These are phyloP conservation scores for Cairneyella variabilis DNA, from an alignment of 495 filamentous ascomycete species.

Conservation along the genomic window DNA sequence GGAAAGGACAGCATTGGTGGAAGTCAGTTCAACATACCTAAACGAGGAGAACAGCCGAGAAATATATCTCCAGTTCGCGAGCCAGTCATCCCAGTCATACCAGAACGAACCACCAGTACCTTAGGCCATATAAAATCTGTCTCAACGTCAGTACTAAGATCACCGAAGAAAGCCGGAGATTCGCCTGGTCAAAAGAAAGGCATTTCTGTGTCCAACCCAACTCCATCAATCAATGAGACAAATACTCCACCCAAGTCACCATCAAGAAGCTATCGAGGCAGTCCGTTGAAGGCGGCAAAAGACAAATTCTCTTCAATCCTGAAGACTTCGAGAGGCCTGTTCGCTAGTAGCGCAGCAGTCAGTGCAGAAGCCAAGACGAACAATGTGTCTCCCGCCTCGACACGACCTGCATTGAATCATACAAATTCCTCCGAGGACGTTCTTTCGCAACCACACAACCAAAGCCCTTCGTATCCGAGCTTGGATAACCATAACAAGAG, in stretches of 20 bases:
- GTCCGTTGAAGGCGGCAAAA: slow-evolving; percentile 83
- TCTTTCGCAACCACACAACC: slow-evolving; percentile 22
- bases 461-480: slow-evolving; percentile 40
- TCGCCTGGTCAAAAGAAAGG: slow-evolving; percentile 52
- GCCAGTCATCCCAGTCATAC: slow-evolving; percentile 32
- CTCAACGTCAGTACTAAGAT: slow-evolving; percentile 47
- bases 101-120: slow-evolving; percentile 29
- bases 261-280: slow-evolving; percentile 61
- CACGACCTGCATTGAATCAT: slow-evolving; percentile 7
- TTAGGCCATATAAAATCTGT: slow-evolving; percentile 48
- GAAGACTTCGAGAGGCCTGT: slow-evolving; percentile 77
- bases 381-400: slow-evolving; percentile 38
- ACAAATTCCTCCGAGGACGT: slow-evolving; percentile 20
- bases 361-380: slow-evolving; percentile 71
- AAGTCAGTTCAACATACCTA: slow-evolving; percentile 37
- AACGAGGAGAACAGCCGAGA: slow-evolving; percentile 28
- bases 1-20: slow-evolving; percentile 39
- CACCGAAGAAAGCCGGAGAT: slow-evolving; percentile 37
- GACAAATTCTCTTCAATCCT: slow-evolving; percentile 82
- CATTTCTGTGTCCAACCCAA: slow-evolving; percentile 60
- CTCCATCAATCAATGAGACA: slow-evolving; percentile 39
- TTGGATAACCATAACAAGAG: slow-evolving; percentile 32
- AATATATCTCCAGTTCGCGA: slow-evolving; percentile 37
- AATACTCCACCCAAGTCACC: slow-evolving; percentile 72
- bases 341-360: slow-evolving; percentile 73